phyloP scores from a whole-genome alignment of 352 stramenopile genomes.

The Pythium myriotylum region DNA sequence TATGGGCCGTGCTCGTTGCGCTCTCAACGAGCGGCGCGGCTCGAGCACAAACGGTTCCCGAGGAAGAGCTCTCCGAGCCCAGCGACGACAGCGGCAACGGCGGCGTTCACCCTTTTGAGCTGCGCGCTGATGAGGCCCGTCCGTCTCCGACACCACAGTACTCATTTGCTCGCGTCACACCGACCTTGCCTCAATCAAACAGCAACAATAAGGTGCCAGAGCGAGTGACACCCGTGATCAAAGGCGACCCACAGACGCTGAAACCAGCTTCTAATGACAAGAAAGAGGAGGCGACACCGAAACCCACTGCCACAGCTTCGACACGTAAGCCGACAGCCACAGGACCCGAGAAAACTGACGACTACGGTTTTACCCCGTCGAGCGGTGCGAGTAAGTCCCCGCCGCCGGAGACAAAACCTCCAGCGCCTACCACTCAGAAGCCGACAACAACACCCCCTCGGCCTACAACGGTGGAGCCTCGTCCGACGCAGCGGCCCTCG shows the following conservation, averaged over 20 bases:
- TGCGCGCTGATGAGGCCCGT: background rate
- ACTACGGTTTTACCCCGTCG: no score
- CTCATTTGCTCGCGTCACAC: slow-evolving; percentile 9
- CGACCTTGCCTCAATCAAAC: slow-evolving; percentile 10
- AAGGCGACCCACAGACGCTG: background rate
- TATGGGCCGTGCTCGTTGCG: no score
- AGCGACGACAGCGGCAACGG: background rate
- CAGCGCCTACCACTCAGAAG: background rate
- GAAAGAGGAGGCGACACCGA: background rate
- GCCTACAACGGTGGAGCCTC: no score
- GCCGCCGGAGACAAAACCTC: background rate
- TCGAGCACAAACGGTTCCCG: no score
- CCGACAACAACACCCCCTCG: background rate
- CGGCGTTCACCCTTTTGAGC: slow-evolving; percentile 6
- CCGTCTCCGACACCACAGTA: background rate
- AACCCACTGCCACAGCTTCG: slow-evolving; percentile 3
- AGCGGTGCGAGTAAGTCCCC: no score
- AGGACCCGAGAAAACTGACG: background rate
- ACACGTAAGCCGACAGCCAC: background rate
- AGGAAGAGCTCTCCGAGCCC: no score
- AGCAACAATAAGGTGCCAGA: slow-evolving; percentile 7
- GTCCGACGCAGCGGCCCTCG: no score
- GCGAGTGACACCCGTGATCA: slow-evolving; percentile 12
- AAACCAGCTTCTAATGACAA: background rate
- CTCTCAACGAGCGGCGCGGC: no score